These are phyloP conservation scores for Hansenula sp. DNA, from an alignment of 1,139 yeast species.

Conservation along the genomic window DNA sequence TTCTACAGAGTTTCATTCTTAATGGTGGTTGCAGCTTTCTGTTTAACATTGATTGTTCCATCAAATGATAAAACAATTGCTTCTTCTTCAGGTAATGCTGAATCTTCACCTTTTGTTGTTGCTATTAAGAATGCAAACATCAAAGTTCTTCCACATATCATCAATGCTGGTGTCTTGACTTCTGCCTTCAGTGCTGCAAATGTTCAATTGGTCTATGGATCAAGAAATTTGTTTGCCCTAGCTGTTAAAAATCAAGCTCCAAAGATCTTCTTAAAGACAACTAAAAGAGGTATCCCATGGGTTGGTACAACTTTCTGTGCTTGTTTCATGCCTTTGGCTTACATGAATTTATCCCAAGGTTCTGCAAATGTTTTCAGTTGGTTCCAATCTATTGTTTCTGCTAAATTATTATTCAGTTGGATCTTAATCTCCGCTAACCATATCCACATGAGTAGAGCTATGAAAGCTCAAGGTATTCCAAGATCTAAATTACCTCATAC, in stretches of 20 bases:
- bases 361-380: conserved; percentile 29
- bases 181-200: conserved; percentile 54
- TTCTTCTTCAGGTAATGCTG: conserved; percentile 40
- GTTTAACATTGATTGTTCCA: conserved; percentile 44
- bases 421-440: conserved; percentile 30
- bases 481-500: conserved; percentile 34
- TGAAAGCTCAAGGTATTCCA: conserved; percentile 35
- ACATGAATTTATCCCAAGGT: conserved; percentile 30
- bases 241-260: conserved; percentile 49
- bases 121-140: conserved; percentile 49
- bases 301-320: conserved; percentile 30
- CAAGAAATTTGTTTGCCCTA: conserved; percentile 42
- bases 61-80: conserved; percentile 37
- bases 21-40: conserved; percentile 39
- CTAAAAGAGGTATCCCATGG: conserved; percentile 41
- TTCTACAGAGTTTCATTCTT: conserved; percentile 40
- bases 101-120: conserved; percentile 51
- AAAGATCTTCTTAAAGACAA: conserved; percentile 35
- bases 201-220: conserved; percentile 35
- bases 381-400: conserved; percentile 15
- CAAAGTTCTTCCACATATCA: conserved; percentile 42
- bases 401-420: conserved; percentile 15
- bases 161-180: conserved; percentile 45
- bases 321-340: conserved; percentile 32
- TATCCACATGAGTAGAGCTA: conserved; percentile 31